phyloP scores from a whole-genome alignment of 208 protist genomes.

The Crithidia sp. region DNA sequence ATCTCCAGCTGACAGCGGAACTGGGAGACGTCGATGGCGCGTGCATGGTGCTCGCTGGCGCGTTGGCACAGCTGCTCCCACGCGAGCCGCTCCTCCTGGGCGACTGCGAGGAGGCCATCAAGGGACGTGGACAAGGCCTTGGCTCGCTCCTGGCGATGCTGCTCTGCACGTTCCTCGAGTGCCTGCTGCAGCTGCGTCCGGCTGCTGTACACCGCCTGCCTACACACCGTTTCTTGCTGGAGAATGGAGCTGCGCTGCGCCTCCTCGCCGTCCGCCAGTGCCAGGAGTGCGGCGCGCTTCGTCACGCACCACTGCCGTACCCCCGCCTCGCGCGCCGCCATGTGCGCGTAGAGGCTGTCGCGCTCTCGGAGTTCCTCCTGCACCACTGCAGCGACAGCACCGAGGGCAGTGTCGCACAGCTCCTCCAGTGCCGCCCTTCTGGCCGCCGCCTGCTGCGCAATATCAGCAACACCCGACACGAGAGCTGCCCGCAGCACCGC shows the following conservation, averaged over 20 bases:
- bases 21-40: constrained; percentile 5
- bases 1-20: constrained; percentile 21
- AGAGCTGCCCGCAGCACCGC: constrained; percentile 15
- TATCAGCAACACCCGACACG: constrained; percentile 29
- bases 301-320: constrained; percentile 44
- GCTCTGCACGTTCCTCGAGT: constrained; percentile 7
- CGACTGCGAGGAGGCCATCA: background rate
- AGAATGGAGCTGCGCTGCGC: constrained; percentile 32
- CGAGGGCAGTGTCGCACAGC: constrained; percentile 19
- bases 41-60: constrained; percentile 8
- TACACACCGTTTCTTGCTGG: constrained; percentile 39
- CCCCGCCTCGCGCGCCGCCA: constrained; percentile 49
- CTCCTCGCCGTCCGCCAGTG: constrained; percentile 37
- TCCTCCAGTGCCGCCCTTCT: constrained; percentile 36
- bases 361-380: constrained; percentile 56
- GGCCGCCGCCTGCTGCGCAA: constrained; percentile 37
- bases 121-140: constrained; percentile 5
- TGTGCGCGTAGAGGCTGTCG: constrained; percentile 48
- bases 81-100: constrained; percentile 14
- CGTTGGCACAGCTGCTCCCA: constrained; percentile 7
- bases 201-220: constrained; percentile 16
- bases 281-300: constrained; percentile 26
- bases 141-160: constrained; percentile 9
- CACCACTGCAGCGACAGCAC: constrained; percentile 26
- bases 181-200: background rate